Percentiles rank a stretch among this genome's conserved stretches.
Evolutionary conservation across 2,329 filamentous ascomycete species (phyloP).

Genomic region (Chrysoporthe austroafricana): DNA sequence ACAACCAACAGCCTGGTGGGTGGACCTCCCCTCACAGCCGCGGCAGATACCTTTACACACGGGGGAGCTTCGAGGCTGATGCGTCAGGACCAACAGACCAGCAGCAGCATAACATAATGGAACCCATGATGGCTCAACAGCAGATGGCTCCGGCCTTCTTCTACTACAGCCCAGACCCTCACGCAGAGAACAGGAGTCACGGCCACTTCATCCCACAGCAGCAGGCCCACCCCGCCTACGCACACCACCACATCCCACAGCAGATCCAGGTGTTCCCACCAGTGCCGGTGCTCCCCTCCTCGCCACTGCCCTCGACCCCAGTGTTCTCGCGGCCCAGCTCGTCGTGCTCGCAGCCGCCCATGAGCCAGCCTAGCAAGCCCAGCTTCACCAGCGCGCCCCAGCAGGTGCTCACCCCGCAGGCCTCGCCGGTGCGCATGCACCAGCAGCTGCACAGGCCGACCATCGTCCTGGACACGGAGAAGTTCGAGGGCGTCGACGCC

Average conservation of each 20-base stretch:
- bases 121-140: slow-evolving; percentile 61
- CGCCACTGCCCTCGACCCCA: slow-evolving; percentile 61
- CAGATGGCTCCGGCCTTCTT: slow-evolving; percentile 78
- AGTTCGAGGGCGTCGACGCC: slow-evolving; percentile 59
- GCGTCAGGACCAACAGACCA: slow-evolving; percentile 25
- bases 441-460: slow-evolving; percentile 66
- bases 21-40: slow-evolving; percentile 6
- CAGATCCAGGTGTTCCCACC: slow-evolving; percentile 58
- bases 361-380: slow-evolving; percentile 44
- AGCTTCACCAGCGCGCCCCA: slow-evolving; percentile 62
- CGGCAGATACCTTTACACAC: neutral
- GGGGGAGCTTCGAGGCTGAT: slow-evolving; percentile 30
- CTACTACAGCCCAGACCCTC: slow-evolving; percentile 82
- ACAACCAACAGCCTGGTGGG: slow-evolving; percentile 25
- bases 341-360: slow-evolving; percentile 63
- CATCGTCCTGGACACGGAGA: slow-evolving; percentile 79
- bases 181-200: slow-evolving; percentile 73
- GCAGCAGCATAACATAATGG: slow-evolving; percentile 57
- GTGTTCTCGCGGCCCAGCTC: slow-evolving; percentile 69
- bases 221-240: slow-evolving; percentile 53
- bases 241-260: slow-evolving; percentile 40
- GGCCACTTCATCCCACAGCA: slow-evolving; percentile 72
- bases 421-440: slow-evolving; percentile 73
- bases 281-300: slow-evolving; percentile 63
- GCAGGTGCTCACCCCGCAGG: slow-evolving; percentile 70